These are phyloP conservation scores for Stentor roeselii DNA, from an alignment of 73 alveolate genomes.

Conservation along the genomic window DNA sequence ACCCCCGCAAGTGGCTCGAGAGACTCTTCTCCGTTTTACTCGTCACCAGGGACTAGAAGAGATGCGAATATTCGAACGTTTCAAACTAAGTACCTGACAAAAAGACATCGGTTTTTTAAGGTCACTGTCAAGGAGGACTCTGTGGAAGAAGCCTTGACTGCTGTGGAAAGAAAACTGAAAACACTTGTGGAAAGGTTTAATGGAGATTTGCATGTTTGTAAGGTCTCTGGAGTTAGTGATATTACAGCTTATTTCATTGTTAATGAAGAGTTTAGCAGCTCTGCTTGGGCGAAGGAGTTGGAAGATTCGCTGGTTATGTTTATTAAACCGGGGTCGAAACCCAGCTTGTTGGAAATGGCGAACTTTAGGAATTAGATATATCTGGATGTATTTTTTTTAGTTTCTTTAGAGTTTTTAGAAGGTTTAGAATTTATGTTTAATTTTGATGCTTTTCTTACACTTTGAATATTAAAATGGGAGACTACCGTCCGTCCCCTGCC, in stretches of 20 bases:
- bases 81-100: slow-evolving; percentile 20
- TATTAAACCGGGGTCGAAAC: slow-evolving; percentile 1
- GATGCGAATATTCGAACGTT: background rate
- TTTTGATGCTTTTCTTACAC: too few species aligned
- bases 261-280: background rate
- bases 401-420: too few species aligned
- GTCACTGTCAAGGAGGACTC: slow-evolving; percentile 6
- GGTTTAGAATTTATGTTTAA: too few species aligned
- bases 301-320: background rate
- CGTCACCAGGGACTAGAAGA: background rate
- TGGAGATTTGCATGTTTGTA: slow-evolving; percentile 27
- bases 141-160: background rate
- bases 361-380: background rate
- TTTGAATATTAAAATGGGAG: too few species aligned
- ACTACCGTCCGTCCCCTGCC: background rate
- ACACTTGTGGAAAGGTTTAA: background rate
- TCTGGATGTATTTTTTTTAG: too few species aligned
- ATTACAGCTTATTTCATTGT: slow-evolving; percentile 26
- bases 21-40: background rate
- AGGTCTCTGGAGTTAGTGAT: slow-evolving; percentile 23
- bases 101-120: slow-evolving; percentile 5
- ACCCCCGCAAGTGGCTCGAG: background rate
- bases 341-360: background rate
- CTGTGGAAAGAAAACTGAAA: background rate
- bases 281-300: slow-evolving; percentile 6